Evolutionary conservation across 495 filamentous ascomycete species (phyloP).

Genomic region (Eremomyces bilateralis): DNA sequence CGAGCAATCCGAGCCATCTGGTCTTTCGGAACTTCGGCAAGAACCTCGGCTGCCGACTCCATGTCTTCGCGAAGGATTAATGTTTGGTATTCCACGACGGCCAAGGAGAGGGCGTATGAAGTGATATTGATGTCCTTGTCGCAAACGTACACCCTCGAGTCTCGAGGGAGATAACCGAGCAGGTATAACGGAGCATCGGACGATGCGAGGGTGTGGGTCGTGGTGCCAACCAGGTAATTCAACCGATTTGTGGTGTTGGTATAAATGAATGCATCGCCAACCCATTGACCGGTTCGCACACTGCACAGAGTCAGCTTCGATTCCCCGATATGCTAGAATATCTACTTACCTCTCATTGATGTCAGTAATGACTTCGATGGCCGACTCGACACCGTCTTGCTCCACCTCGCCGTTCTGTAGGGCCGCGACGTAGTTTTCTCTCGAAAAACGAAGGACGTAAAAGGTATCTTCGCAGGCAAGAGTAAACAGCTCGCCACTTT

Average conservation of each 20-base stretch:
- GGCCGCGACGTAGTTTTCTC: slow-evolving; percentile 68
- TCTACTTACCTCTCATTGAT: slow-evolving; percentile 57
- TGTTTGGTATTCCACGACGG: slow-evolving; percentile 95
- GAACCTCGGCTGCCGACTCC: slow-evolving; percentile 70
- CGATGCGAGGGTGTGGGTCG: slow-evolving; percentile 96
- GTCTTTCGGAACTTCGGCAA: slow-evolving; percentile 61
- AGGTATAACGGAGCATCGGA: slow-evolving; percentile 92
- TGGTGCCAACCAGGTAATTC: slow-evolving; percentile 95
- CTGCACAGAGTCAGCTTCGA: slow-evolving; percentile 18
- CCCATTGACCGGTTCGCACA: slow-evolving; percentile 90
- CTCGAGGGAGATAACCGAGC: slow-evolving; percentile 83
- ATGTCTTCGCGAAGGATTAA: slow-evolving; percentile 88
- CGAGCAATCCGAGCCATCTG: slow-evolving; percentile 95
- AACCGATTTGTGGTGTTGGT: slow-evolving; percentile 90
- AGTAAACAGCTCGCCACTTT: slow-evolving; percentile 78
- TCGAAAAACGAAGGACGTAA: slow-evolving; percentile 78
- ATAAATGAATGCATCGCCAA: slow-evolving; percentile 97
- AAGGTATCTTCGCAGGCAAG: slow-evolving; percentile 90
- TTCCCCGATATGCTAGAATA: not conserved
- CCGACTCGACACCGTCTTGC: slow-evolving; percentile 93
- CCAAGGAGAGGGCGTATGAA: slow-evolving; percentile 76
- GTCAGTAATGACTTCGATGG: slow-evolving; percentile 86
- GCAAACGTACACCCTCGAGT: slow-evolving; percentile 77
- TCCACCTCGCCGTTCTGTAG: slow-evolving; percentile 62
- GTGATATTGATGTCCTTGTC: slow-evolving; percentile 88